Evolutionary conservation across 169 alveolate genomes (phyloP), one percentile per base, ranked within the genome.

Genomic region (Eimeria sp.): DNA sequence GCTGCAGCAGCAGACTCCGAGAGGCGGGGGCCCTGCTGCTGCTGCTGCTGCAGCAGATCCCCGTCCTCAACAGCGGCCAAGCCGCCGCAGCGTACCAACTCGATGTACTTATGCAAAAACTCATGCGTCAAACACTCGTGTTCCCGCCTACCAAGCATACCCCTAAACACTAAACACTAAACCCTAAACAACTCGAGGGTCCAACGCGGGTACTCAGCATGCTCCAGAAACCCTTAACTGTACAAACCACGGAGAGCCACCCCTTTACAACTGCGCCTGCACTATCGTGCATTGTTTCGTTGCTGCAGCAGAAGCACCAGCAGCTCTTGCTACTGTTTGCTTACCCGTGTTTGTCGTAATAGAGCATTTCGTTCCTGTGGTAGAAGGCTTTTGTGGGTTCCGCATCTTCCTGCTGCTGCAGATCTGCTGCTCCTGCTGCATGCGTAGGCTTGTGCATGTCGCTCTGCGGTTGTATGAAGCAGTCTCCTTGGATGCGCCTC

Each of bases 1-100:
- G 92, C 92, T 47, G 89, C 89, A 10, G 89, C 92, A 4, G 96
- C 96, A 20, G 54, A 93, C 22, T 84, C 88, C 20, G 95, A 51
- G 57, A 94, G 72, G 65, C 57, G 89, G 22, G 94, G 94, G 57
- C 78, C 95, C 7, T 57, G 80, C 61, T 45, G 80, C 61, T 75
- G 65, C 65, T 58, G 90, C 65, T 40, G 80, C 73, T 61, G 90
- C 49, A 30, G 80, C 43, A 30, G 34, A 22, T 91, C 89, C 14
- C 58, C 86, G 9, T 58, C 84, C n/a, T 34, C 90, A 14, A 27
- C 49, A 7, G 57, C 89, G 34, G 73, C 70, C 49, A 27, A 49
- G 70, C 92, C 84, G 22, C 96, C 76, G 47, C 72, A 25, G 58
- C 92, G 92, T 27, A 58, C 89, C 51, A 51, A 43, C 70, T 34